Percentiles rank a stretch among this genome's conserved stretches.
phyloP scores from a whole-genome alignment of 306 rosid species.

The Gillenia trifoliata region DNA sequence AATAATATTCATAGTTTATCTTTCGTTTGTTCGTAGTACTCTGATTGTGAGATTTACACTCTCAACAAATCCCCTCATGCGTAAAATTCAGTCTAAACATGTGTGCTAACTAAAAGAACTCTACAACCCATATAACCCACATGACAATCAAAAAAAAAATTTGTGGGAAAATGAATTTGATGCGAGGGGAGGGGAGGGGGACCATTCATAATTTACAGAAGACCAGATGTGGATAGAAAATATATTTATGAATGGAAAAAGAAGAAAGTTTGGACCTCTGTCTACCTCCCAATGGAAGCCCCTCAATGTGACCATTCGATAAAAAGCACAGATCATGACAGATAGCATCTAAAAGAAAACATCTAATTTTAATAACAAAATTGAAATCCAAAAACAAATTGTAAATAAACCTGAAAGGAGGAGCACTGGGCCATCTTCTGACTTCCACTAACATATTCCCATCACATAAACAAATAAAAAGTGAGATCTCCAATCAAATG shows the following conservation, averaged over 20 bases:
- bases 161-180: not conserved
- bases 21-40: too few relatives aligned
- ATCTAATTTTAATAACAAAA: conserved; percentile 10
- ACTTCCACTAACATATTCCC: conserved; percentile 98
- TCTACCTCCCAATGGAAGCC: conserved; percentile 61
- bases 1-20: too few relatives aligned
- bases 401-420: conserved; percentile 23
- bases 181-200: conserved; percentile 2
- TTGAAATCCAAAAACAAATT: not conserved
- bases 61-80: too few relatives aligned
- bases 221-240: conserved; percentile 14
- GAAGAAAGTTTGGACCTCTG: conserved; percentile 22
- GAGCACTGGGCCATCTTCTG: conserved; percentile 69
- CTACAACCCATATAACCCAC: too few relatives aligned
- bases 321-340: conserved; percentile 66
- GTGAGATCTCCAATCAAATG: conserved; percentile 78
- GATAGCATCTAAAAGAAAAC: conserved; percentile 33
- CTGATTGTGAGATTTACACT: too few relatives aligned
- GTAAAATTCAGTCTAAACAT: too few relatives aligned
- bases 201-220: conserved; percentile 35
- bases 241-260: conserved; percentile 19
- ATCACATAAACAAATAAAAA: conserved; percentile 61
- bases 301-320: conserved; percentile 73
- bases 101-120: too few relatives aligned
- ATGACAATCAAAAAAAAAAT: too few relatives aligned